phyloP scores from a whole-genome alignment of 169 alveolate species.

The Cryptosporidium ryanae region DNA sequence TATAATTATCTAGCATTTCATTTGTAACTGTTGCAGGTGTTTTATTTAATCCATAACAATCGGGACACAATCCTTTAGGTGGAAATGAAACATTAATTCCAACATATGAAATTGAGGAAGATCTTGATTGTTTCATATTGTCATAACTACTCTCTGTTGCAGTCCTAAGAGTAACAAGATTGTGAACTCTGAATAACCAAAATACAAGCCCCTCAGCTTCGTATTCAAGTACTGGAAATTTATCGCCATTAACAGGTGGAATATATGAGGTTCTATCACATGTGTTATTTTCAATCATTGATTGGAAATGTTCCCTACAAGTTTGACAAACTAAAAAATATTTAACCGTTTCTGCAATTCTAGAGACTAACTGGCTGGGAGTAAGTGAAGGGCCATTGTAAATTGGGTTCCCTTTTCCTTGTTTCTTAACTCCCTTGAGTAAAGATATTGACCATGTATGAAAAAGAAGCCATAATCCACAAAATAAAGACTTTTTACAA shows the following conservation, averaged over 20 bases:
- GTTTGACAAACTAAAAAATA: constrained; percentile 59
- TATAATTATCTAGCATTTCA: constrained; percentile 23
- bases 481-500: constrained; percentile 51
- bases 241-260: constrained; percentile 30
- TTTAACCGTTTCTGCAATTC: constrained; percentile 52
- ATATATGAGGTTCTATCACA: constrained; percentile 60
- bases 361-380: constrained; percentile 38
- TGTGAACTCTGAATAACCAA: constrained; percentile 61
- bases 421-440: constrained; percentile 48
- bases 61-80: constrained; percentile 29
- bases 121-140: constrained; percentile 26
- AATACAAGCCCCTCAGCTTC: constrained; percentile 69
- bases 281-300: constrained; percentile 45
- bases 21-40: constrained; percentile 57
- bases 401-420: constrained; percentile 29
- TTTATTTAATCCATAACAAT: constrained; percentile 21
- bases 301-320: constrained; percentile 58
- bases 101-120: constrained; percentile 34
- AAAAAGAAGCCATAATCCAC: constrained; percentile 72
- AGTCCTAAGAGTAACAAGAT: constrained; percentile 46
- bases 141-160: constrained; percentile 63
- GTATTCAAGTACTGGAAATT: constrained; percentile 25
- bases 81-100: constrained; percentile 58
- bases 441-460: constrained; percentile 55
- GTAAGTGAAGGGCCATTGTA: constrained; percentile 65